Base-by-base conservation (phyloP, 805 yeast species). In the Myxozyma geophila region DNA sequence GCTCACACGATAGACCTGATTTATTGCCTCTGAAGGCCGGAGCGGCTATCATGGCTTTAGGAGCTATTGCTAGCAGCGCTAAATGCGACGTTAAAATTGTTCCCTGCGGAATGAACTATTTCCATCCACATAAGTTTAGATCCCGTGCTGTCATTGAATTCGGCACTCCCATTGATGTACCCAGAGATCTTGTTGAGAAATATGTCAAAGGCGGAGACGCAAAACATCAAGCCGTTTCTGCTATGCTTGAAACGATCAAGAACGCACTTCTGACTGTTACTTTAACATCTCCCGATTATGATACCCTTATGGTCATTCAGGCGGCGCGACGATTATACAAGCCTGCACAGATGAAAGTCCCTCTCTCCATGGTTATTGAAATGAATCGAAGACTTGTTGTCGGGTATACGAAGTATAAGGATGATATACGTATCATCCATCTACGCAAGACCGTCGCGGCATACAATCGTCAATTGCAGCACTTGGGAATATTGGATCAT, bases 101-200 rank as follows among this genome's bases (percentile, higher is more conserved):
- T 13, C 98, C 98, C 4, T 92, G 96, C 74, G 99, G 99, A 50
- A 88, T 95, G 93, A 93, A 93, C 77, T 93, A 93, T 77, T 93
- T 93, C 82, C 96, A 90, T 73, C 95, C 97, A 4, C 96, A 93
- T 78, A 92, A 89, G 74, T 93, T 95, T 78, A 83, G 99, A 76
- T 90, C 97, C 4, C 83, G 99, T 71, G 98, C 97, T 1, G 97
- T 93, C 17, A 83, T 95, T 52, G 99, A 93, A 76, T 93, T 92
- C 77, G 99, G 99, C 15, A 82, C 85, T 61, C 97, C 97, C 7
- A 85, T 92, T 60, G 87, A 84, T 57, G 85, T 95, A 43, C 75
- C 83, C 2, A 77, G 78, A 28, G 84, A 82, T 44, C 78, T 90
- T 60, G 89, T 91, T 4, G 82, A 80, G 21, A 84, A 82, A 74